These are phyloP conservation scores for Phytophthora pluvialis DNA, from an alignment of 352 stramenopile genomes.

Conservation along the genomic window DNA sequence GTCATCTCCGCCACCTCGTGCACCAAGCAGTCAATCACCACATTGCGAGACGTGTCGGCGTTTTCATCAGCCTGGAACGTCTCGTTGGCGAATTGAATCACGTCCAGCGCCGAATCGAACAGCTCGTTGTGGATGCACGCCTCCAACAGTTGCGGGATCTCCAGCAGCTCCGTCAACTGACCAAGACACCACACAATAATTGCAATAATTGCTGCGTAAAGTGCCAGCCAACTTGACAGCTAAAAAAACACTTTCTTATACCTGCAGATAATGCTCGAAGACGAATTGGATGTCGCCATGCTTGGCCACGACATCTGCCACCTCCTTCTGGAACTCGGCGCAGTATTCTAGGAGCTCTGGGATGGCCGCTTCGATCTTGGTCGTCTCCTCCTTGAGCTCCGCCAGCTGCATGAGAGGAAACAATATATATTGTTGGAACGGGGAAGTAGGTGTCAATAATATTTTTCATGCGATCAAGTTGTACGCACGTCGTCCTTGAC, in stretches of 20 bases:
- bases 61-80: slow-evolving; percentile 54
- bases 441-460: neutral
- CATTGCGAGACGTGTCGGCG: slow-evolving; percentile 41
- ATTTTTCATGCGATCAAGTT: neutral
- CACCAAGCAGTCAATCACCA: slow-evolving; percentile 72
- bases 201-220: slow-evolving; percentile 14
- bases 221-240: neutral
- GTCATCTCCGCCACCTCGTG: slow-evolving; percentile 76
- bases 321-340: slow-evolving; percentile 56
- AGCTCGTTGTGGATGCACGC: slow-evolving; percentile 96
- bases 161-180: slow-evolving; percentile 96
- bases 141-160: slow-evolving; percentile 98
- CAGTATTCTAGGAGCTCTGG: slow-evolving; percentile 67
- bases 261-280: slow-evolving; percentile 90
- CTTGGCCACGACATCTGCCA: slow-evolving; percentile 63
- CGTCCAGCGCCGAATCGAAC: slow-evolving; percentile 96
- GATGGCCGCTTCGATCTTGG: slow-evolving; percentile 51
- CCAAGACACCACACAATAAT: slow-evolving; percentile 13
- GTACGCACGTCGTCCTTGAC: slow-evolving; percentile 76
- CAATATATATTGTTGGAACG: neutral
- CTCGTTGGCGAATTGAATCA: slow-evolving; percentile 93
- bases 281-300: slow-evolving; percentile 90
- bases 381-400: slow-evolving; percentile 76
- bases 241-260: slow-evolving; percentile 23
- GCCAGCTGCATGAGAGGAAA: slow-evolving; percentile 44